A percentile compares a stretch with the other conserved stretches of the same genome.
Evolutionary conservation across 306 rosid genomes (phyloP).

Genomic region (Corylus avellana): DNA sequence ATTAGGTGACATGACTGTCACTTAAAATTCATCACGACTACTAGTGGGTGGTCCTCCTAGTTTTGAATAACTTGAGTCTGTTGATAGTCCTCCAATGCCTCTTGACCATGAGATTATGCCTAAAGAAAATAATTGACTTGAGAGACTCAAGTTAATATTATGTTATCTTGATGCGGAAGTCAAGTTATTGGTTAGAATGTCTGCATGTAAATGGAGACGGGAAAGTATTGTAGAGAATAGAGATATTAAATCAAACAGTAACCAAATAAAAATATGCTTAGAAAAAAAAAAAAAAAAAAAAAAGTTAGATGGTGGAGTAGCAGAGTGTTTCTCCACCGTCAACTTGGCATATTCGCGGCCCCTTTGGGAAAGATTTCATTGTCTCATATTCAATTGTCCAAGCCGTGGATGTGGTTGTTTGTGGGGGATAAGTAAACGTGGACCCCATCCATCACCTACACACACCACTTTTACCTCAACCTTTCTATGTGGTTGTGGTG

Average conservation of each 20-base stretch:
- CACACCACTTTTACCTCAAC: slow-evolving; percentile 28
- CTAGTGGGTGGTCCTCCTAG: slow-evolving; percentile 8
- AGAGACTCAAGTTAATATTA: not conserved
- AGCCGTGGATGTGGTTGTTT: slow-evolving; percentile 46
- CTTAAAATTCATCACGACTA: too few species aligned
- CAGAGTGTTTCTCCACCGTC: slow-evolving; percentile 50
- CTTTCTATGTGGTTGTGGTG: slow-evolving; percentile 50
- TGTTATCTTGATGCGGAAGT: not conserved
- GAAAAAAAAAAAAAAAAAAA: not conserved
- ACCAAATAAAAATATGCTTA: too few species aligned
- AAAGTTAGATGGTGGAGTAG: slow-evolving; percentile 63
- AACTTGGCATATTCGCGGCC: slow-evolving; percentile 58
- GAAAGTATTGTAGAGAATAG: not conserved
- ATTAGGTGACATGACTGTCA: too few species aligned
- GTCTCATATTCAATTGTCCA: slow-evolving; percentile 36
- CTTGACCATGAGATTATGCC: not conserved
- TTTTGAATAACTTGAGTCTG: not conserved
- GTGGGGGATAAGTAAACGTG: slow-evolving; percentile 39
- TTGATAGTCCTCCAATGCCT: not conserved
- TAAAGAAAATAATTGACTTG: not conserved
- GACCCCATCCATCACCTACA: slow-evolving; percentile 51
- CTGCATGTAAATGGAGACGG: slow-evolving; percentile 30
- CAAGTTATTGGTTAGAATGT: slow-evolving; percentile 38
- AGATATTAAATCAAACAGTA: not conserved
- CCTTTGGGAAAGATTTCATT: slow-evolving; percentile 45